These are phyloP conservation scores for Diaporthe batatas DNA, from an alignment of 2,329 filamentous ascomycete genomes.

Conservation along the genomic window DNA sequence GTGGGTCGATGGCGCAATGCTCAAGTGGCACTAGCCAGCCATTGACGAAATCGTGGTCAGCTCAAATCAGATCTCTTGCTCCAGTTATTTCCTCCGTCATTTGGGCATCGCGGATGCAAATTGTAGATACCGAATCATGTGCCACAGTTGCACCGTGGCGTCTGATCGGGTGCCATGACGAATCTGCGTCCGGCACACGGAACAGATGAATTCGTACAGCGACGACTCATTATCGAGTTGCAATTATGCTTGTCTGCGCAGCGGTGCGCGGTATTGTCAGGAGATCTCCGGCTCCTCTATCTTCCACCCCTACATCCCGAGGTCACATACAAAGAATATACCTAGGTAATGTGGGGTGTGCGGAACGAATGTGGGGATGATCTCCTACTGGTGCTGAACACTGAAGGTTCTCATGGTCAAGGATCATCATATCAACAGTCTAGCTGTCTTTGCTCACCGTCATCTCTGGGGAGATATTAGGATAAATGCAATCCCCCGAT, in stretches of 20 bases:
- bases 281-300: background rate
- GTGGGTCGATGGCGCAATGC: slow-evolving; percentile 42
- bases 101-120: background rate
- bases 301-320: background rate
- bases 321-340: background rate
- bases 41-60: slow-evolving; percentile 1
- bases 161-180: background rate
- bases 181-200: too few species aligned
- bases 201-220: too few species aligned
- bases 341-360: slow-evolving; percentile 3
- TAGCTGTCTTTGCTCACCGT: background rate
- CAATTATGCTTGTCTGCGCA: background rate
- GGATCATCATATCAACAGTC: background rate
- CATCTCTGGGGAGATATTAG: background rate
- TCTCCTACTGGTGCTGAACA: background rate
- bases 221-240: background rate
- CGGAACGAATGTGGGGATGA: background rate
- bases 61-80: background rate
- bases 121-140: background rate
- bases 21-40: background rate
- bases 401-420: background rate
- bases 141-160: background rate
- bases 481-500: background rate
- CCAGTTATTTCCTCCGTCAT: background rate
- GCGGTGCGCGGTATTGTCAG: background rate